A percentile compares a stretch with the other conserved stretches of the same genome.
These are phyloP conservation scores for Penstemon eatonii DNA, from an alignment of 257 asterid species.

Conservation along the genomic window DNA sequence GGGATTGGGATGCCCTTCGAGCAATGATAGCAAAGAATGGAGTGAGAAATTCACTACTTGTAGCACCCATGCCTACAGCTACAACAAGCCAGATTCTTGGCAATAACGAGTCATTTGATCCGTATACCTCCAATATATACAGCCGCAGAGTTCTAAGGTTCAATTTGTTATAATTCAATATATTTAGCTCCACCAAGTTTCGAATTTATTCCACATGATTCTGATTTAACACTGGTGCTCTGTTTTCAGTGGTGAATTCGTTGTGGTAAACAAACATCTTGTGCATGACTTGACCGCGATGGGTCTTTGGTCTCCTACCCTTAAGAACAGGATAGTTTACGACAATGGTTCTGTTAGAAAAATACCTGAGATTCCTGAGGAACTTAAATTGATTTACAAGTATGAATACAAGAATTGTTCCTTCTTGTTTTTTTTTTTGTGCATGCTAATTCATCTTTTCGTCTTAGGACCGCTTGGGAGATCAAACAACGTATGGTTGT, in stretches of 20 bases:
- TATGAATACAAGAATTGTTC: slow-evolving; percentile 36
- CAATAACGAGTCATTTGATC: slow-evolving; percentile 95
- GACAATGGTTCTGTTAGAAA: slow-evolving; percentile 93
- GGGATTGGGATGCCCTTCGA: slow-evolving; percentile 90
- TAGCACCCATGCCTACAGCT: slow-evolving; percentile 99
- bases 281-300: slow-evolving; percentile 86
- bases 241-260: slow-evolving; percentile 82
- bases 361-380: slow-evolving; percentile 71
- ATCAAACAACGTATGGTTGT: slow-evolving; percentile 78
- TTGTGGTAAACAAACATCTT: slow-evolving; percentile 97
- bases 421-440: background rate
- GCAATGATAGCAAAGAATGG: slow-evolving; percentile 61
- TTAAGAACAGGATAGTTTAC: slow-evolving; percentile 78
- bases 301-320: slow-evolving; percentile 88
- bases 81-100: slow-evolving; percentile 99
- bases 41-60: slow-evolving; percentile 84
- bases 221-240: slow-evolving; percentile 12
- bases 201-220: slow-evolving; percentile 11
- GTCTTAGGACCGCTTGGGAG: slow-evolving; percentile 90
- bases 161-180: slow-evolving; percentile 4
- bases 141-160: slow-evolving; percentile 93
- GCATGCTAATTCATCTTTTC: slow-evolving; percentile 23
- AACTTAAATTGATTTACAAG: slow-evolving; percentile 77
- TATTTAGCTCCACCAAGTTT: background rate
- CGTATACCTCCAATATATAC: slow-evolving; percentile 92